Evolutionary conservation across 148 eudicot species (phyloP), one percentile per base, ranked within the genome.

Genomic region (Camellia sinensis): DNA sequence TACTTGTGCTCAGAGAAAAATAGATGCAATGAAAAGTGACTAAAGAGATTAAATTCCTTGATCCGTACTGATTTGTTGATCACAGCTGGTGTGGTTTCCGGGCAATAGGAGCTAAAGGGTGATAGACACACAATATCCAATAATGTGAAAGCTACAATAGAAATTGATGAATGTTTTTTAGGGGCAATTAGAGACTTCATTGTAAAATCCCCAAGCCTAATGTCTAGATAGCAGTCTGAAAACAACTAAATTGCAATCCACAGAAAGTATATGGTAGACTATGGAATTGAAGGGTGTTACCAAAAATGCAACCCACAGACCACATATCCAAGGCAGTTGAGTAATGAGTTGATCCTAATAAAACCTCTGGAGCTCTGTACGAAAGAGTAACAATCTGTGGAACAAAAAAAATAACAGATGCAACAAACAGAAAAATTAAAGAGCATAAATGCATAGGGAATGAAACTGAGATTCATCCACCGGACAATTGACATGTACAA

Each of bases 251-350:
- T 59, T 8, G 52, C 52, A 17, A 60, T 40, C 15, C 43, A 73
- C 3, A 62, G 53, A 54, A 44, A 56, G 73, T 0, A 78, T 14
- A 21, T 17, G 44, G n/a, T n/a, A n/a, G n/a, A n/a, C n/a, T n/a
- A 74, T 12, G 18, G 40, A 29, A 7, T 62, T 10, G 10, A 57
- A 74, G 52, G 61, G n/a, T 75, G 41, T 66, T 89, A 94, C 98
- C 98, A 59, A 93, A 96, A 61, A 96, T 96, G 78, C 99, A 96
- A 22, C 99, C 99, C 48, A 92, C 98, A 57, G 99, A 96, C 99
- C 99, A 96, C 88, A 96, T 93, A 81, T 96, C 99, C 68, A 96
- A 97, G 0, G 86, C 99, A 65, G 92, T 89, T 6, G 99, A 90
- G 82, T 96, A 96, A 74, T 93, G 94, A 60, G 92, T 85, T 4